Percentiles rank a stretch among this genome's conserved stretches.
Conservation (phyloP, 345 rosid genomes). For the Nasturtium officinale region DNA sequence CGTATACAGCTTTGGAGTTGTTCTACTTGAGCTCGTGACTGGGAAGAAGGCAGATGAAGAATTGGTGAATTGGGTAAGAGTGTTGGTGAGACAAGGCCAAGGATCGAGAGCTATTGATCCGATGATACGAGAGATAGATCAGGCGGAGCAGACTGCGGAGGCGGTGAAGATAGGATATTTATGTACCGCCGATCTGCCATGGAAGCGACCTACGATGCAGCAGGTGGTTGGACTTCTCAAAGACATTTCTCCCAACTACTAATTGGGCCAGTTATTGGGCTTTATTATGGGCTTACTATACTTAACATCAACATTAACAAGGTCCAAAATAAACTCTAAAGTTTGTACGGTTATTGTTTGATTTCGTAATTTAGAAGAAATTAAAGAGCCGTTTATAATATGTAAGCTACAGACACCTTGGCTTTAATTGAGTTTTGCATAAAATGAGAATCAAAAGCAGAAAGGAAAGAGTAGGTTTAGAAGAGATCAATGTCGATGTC, state of each 20-base stretch:
- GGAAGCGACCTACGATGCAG: conserved; percentile 90
- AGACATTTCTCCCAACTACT: conserved; percentile 49
- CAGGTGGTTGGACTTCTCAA: conserved; percentile 94
- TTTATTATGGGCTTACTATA: not conserved
- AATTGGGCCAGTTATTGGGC: conserved; percentile 20
- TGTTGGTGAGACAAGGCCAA: conserved; percentile 61
- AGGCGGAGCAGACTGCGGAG: conserved; percentile 64
- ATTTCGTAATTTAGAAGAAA: conserved; percentile 14
- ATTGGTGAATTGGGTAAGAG: conserved; percentile 80
- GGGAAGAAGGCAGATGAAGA: conserved; percentile 69
- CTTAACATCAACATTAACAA: conserved; percentile 18
- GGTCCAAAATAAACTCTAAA: not conserved
- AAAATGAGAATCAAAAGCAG: conserved; percentile 1
- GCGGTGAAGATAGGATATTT: conserved; percentile 89
- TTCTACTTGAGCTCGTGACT: conserved; percentile 78
- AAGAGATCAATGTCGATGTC: conserved; percentile 72
- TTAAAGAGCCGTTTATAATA: conserved; percentile 16
- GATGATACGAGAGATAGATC: conserved; percentile 53
- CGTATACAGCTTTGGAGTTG: conserved; percentile 85
- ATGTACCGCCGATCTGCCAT: conserved; percentile 82
- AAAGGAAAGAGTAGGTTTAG: conserved; percentile 41
- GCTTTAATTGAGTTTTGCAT: conserved; percentile 30
- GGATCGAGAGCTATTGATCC: conserved; percentile 65
- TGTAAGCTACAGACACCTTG: conserved; percentile 6
- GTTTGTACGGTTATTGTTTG: conserved; percentile 8